A percentile compares a stretch with the other conserved stretches of the same genome.
phyloP scores from a whole-genome alignment of 108 stramenopile genomes.

The Poteriospumella lacustris region DNA sequence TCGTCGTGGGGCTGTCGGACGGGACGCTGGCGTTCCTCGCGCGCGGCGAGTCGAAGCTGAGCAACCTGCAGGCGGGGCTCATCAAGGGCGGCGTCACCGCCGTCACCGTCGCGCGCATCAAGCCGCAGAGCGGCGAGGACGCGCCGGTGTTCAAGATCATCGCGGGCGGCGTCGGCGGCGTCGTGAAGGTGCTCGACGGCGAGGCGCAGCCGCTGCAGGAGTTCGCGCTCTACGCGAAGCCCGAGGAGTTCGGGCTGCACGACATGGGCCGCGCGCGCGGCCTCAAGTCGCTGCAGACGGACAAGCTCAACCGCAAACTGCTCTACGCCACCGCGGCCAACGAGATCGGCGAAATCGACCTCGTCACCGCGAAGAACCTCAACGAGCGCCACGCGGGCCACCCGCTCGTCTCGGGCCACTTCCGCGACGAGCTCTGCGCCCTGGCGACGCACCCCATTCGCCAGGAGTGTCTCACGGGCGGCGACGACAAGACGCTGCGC shows the following conservation, averaged over 20 bases:
- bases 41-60: background rate
- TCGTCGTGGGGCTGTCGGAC: conserved; percentile 16
- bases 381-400: background rate
- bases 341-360: conserved; percentile 11
- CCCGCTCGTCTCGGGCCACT: conserved; percentile 2
- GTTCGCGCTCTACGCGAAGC: background rate
- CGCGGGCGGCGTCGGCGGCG: background rate
- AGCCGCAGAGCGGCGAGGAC: background rate
- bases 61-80: background rate
- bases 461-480: background rate
- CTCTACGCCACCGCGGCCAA: conserved; percentile 1
- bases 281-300: background rate
- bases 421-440: background rate
- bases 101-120: background rate
- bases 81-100: background rate
- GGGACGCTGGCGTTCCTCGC: conserved; percentile 4
- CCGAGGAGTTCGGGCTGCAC: background rate
- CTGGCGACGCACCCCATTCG: conserved; percentile 1
- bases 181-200: background rate
- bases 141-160: background rate
- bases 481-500: conserved; percentile 21
- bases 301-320: background rate
- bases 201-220: background rate
- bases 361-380: background rate
- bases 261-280: background rate